These are phyloP conservation scores for Orbilia brochopaga DNA, from an alignment of 2,329 filamentous ascomycete genomes.

Conservation along the genomic window DNA sequence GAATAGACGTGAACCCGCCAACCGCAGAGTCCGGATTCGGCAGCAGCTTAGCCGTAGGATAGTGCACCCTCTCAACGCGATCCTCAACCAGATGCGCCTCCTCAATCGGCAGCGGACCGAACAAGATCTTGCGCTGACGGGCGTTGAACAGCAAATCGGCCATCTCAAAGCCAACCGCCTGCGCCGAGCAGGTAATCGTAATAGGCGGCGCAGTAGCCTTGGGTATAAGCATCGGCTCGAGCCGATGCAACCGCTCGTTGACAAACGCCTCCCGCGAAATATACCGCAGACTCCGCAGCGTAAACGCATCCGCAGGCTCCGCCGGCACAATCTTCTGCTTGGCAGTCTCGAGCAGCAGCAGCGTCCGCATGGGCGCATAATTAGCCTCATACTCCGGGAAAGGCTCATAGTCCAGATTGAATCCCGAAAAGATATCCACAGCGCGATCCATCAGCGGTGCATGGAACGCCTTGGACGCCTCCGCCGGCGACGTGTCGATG, in stretches of 20 bases:
- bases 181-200: slow-evolving; percentile 75
- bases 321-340: slow-evolving; percentile 23
- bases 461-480: slow-evolving; percentile 73
- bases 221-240: slow-evolving; percentile 83
- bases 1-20: slow-evolving; percentile 84
- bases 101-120: slow-evolving; percentile 68
- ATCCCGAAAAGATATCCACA: slow-evolving; percentile 63
- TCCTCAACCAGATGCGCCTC: slow-evolving; percentile 77
- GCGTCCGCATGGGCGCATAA: slow-evolving; percentile 74
- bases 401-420: slow-evolving; percentile 54
- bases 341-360: slow-evolving; percentile 71
- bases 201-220: slow-evolving; percentile 83
- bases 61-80: slow-evolving; percentile 70
- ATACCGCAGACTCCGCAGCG: slow-evolving; percentile 71
- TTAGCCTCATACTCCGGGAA: slow-evolving; percentile 60
- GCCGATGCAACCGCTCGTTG: slow-evolving; percentile 73
- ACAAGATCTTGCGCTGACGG: slow-evolving; percentile 75
- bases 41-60: slow-evolving; percentile 70
- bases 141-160: slow-evolving; percentile 79
- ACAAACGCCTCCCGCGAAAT: slow-evolving; percentile 71
- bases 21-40: slow-evolving; percentile 81
- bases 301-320: slow-evolving; percentile 25
- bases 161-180: slow-evolving; percentile 69
- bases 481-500: slow-evolving; percentile 74
- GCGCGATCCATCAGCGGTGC: slow-evolving; percentile 76